Evolutionary conservation across 2,329 filamentous ascomycete species (phyloP).

Genomic region (Penicillium nordicum): DNA sequence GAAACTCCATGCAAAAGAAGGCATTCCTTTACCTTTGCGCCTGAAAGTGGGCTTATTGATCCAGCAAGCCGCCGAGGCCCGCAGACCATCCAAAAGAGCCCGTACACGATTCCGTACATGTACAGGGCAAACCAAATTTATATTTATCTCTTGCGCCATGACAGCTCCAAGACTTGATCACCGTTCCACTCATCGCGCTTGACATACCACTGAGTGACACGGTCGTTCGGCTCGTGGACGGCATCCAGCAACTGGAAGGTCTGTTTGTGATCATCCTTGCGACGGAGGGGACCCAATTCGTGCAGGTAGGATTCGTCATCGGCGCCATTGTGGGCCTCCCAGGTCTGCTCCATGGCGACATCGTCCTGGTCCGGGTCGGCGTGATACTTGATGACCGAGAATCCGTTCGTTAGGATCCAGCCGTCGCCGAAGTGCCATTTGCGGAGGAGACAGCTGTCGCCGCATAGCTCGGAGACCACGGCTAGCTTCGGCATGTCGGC

Average conservation of each 20-base stretch:
- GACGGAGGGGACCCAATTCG: constrained; percentile 52
- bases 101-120: constrained; percentile 7
- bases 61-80: constrained; percentile 1
- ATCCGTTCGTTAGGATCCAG: constrained; percentile 58
- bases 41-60: constrained; percentile 3
- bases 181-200: constrained; percentile 41
- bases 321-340: constrained; percentile 46
- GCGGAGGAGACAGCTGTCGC: constrained; percentile 55
- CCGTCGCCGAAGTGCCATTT: constrained; percentile 50
- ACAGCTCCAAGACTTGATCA: constrained; percentile 42
- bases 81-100: background rate
- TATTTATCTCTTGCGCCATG: constrained; percentile 31
- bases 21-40: constrained; percentile 17
- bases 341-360: constrained; percentile 53
- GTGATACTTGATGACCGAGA: constrained; percentile 54
- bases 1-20: constrained; percentile 18
- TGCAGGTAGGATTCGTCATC: constrained; percentile 48
- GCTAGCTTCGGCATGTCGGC: constrained; percentile 51
- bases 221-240: constrained; percentile 39
- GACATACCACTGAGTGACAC: constrained; percentile 57
- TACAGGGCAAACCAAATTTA: constrained; percentile 1
- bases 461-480: constrained; percentile 51
- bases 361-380: constrained; percentile 44
- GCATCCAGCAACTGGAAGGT: constrained; percentile 51
- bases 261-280: constrained; percentile 48